Conservation (phyloP, 208 protist genomes). For the Balamuthia mandrillaris region DNA sequence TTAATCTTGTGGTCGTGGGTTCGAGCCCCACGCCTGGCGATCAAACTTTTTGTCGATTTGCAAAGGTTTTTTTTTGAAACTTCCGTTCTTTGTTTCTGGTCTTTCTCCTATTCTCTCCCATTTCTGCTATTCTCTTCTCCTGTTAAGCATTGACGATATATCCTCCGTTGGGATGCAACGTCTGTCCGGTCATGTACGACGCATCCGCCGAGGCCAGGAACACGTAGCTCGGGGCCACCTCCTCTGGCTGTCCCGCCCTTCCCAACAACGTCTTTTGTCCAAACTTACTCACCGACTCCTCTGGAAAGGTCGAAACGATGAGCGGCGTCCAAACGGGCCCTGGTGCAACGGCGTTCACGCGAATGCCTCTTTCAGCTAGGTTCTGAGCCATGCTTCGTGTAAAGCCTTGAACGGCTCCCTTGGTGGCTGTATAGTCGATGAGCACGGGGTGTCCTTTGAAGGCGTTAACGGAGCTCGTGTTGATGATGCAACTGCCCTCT, state of each 20-base stretch:
- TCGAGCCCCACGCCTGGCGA: no score
- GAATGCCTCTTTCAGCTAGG: slow-evolving; percentile 48
- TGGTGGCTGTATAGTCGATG: slow-evolving; percentile 63
- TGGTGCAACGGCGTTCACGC: slow-evolving; percentile 66
- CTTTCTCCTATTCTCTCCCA: no score
- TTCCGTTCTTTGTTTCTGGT: no score
- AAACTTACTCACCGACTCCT: slow-evolving; percentile 44
- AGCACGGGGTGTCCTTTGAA: slow-evolving; percentile 46
- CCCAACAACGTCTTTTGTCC: slow-evolving; percentile 40
- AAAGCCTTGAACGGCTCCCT: slow-evolving; percentile 61
- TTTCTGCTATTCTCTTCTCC: no score
- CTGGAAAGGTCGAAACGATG: slow-evolving; percentile 12
- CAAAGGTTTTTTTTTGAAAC: no score
- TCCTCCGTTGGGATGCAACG: slow-evolving; percentile 58
- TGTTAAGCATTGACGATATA: slow-evolving; percentile 39
- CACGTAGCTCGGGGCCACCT: slow-evolving; percentile 54
- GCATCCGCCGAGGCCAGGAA: slow-evolving; percentile 53
- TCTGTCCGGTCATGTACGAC: slow-evolving; percentile 60
- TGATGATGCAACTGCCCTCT: slow-evolving; percentile 56
- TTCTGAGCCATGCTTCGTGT: slow-evolving; percentile 53
- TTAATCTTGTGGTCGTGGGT: no score
- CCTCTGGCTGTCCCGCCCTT: slow-evolving; percentile 58
- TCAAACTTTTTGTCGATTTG: no score
- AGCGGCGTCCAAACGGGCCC: slow-evolving; percentile 63
- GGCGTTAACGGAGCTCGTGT: slow-evolving; percentile 47